These are phyloP conservation scores for Amanita muscaria DNA, from an alignment of 768 basidiomycete genomes.

Conservation along the genomic window DNA sequence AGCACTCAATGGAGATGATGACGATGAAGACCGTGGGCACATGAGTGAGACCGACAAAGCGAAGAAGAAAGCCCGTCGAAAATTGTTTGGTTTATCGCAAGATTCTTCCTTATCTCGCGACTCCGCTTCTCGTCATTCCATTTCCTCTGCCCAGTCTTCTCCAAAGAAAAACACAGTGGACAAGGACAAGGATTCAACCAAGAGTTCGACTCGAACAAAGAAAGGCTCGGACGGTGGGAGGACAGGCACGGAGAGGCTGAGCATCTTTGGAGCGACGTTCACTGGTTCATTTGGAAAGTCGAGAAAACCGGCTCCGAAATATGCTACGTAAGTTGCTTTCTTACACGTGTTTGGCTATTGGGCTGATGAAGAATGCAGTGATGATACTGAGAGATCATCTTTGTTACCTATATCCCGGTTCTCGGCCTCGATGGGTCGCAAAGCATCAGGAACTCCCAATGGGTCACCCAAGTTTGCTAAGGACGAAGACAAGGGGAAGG, in stretches of 20 bases:
- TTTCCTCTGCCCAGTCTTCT: constrained; percentile 7
- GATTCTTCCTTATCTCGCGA: constrained; percentile 26
- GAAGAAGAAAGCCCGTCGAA: constrained; percentile 34
- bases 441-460: constrained; percentile 28
- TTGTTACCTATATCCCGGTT: constrained; percentile 43
- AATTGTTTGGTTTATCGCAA: constrained; percentile 58
- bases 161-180: constrained; percentile 20
- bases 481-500: constrained; percentile 8
- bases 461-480: constrained; percentile 18
- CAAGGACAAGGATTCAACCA: constrained; percentile 23
- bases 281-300: constrained; percentile 51
- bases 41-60: constrained; percentile 63
- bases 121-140: constrained; percentile 10
- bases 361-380: constrained; percentile 17
- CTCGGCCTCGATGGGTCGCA: constrained; percentile 33
- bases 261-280: constrained; percentile 73
- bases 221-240: constrained; percentile 40
- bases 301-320: constrained; percentile 77
- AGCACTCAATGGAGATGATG: constrained; percentile 22
- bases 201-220: constrained; percentile 36
- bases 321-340: constrained; percentile 43
- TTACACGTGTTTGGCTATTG: neutral
- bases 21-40: constrained; percentile 34
- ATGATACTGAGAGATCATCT: constrained; percentile 35
- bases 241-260: constrained; percentile 51